Evolutionary conservation across 768 basidiomycete species (phyloP), one percentile per base, ranked within the genome.

Genomic region (Pulveroboletus sp.): DNA sequence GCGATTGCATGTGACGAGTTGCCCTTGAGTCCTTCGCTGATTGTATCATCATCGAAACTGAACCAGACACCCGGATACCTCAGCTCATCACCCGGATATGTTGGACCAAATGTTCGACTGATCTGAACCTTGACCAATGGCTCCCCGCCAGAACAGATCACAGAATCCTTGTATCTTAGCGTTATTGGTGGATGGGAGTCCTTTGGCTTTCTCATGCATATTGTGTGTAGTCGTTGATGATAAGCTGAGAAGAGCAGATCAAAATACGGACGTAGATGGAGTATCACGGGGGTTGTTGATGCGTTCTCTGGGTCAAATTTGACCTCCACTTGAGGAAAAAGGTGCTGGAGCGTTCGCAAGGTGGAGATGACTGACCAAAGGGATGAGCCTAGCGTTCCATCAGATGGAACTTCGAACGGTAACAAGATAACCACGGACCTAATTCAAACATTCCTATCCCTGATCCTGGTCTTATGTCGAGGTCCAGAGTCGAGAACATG

Each of bases 1-100:
- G 49, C 14, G 16, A 20, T 42, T n/a, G 66, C 52, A 38, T 76
- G 73, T 1, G 69, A 41, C 10, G 62, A 46, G 36, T 61, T 59
- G n/a, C 70, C 70, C 60, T 81, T 84, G 53, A 77, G 56, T 6
- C 77, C 73, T 49, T 87, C 84, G 1, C 69, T 67, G 42, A 82
- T 70, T 4, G 69, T 68, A 57, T 91, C 90, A 43, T 90, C 89
- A 36, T 88, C 86, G 54, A 92, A 92, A 55, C 82, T 81, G 62
- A 93, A 93, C 78, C 83, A 85, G 29, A 92, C 74, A 1, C 90
- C 90, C 3, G 90, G 90, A 67, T 91, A 93, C 36, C 78, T 79
- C 55, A 91, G 68, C 55, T 86, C 84, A 49, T 90, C 85, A 23
- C 79, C 79, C 11, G 85, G 80, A 65, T 91, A 92, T 1, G 90